Base-by-base conservation (phyloP, 73 alveolate species). In the Stentor coeruleus region DNA sequence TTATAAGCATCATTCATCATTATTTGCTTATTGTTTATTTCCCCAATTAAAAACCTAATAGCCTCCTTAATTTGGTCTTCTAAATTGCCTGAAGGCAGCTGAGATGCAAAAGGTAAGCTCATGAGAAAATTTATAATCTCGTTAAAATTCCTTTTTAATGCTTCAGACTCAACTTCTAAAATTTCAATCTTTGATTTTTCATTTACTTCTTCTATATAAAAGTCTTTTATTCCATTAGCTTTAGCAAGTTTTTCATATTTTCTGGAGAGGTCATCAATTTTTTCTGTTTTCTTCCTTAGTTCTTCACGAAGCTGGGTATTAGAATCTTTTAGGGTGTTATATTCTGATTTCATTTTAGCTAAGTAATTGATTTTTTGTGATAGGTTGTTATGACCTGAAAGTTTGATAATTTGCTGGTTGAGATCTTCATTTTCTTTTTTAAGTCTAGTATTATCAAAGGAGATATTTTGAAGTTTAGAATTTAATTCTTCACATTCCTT, bases 221-320 rank as follows among this genome's bases (percentile, higher is more conserved):
- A n/a, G n/a, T n/a, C n/a, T n/a, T n/a, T n/a, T n/a, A n/a, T 49
- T 49, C 66, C 66, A 49, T 20, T 49, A 49, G 66, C 66, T 49
- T 49, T 49, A 49, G 66, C 66, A 49, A 49, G 66, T 49, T 20
- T 49, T 49, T 49, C 66, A 49, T 49, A 49, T 49, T 49, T 49
- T 49, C 66, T 49, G 20, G 66, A 49, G 20, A 49, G 6, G 20
- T 11, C 20, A 11, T 6, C 66, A 20, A 49, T 11, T 49, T 49
- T 6, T 11, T 49, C 20, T 20, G 28, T 20, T 11, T 11, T 49
- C 66, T 6, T 49, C 20, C 20, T 49, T 11, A 11, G 6, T 66
- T 66, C 79, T 66, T 66, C 79, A 14, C 39, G n/a, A 28, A 66
- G 37, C 1, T 40, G n/a, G 2, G 11, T 28, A 2, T 33, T 26